Conservation (phyloP, 768 basidiomycete species). For the Pleurotus djamor region DNA sequence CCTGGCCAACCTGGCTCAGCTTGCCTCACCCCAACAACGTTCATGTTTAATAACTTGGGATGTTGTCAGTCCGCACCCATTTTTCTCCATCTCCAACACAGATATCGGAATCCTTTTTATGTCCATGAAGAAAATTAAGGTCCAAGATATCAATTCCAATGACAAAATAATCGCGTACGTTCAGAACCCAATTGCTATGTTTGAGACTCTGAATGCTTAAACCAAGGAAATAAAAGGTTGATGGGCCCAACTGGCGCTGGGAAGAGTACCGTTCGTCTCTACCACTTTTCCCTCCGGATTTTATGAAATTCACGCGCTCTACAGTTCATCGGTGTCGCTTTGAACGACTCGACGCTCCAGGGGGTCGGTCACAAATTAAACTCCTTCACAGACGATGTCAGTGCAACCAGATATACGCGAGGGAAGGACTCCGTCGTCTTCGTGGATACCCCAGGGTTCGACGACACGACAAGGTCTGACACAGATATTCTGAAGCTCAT, state of each 20-base stretch:
- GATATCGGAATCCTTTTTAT: too few species aligned
- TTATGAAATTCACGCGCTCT: background rate
- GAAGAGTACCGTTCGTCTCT: constrained; percentile 23
- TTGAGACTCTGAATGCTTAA: too few species aligned
- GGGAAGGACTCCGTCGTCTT: constrained; percentile 15
- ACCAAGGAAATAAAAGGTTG: constrained; percentile 11
- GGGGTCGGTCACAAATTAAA: constrained; percentile 18
- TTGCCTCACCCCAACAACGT: too few species aligned
- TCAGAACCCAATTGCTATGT: too few species aligned
- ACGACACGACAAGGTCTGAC: constrained; percentile 19
- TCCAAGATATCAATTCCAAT: background rate
- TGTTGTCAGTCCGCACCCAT: too few species aligned
- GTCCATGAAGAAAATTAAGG: background rate
- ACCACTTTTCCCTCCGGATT: background rate
- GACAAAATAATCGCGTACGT: background rate
- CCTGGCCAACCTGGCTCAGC: too few species aligned
- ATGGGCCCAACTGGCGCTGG: constrained; percentile 29
- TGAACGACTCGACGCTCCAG: constrained; percentile 6
- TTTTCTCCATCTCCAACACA: too few species aligned
- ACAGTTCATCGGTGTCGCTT: constrained; percentile 19
- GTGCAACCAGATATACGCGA: constrained; percentile 11
- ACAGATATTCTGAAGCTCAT: constrained; percentile 21
- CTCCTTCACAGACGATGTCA: constrained; percentile 19
- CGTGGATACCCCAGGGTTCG: constrained; percentile 24
- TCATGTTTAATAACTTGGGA: too few species aligned